Percentiles rank a stretch among this genome's conserved stretches.
Conservation (phyloP, 495 filamentous ascomycete species). For the Penicillium macrosclerotiorum region DNA sequence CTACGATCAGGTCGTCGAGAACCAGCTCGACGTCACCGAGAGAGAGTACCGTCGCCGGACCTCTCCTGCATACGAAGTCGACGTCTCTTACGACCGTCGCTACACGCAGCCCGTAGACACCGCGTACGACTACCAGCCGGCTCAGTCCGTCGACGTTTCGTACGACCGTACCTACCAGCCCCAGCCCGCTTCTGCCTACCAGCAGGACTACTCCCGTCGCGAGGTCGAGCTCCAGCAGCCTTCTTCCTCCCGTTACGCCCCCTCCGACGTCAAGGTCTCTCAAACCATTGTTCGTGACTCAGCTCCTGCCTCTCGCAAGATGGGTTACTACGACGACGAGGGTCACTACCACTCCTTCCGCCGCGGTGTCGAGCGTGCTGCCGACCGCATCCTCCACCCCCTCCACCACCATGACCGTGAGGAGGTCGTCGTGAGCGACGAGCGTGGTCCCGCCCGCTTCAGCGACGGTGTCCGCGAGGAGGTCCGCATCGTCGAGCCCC, state of each 20-base stretch:
- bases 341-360: conserved; percentile 94
- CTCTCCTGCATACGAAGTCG: conserved; percentile 65
- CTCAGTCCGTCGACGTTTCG: conserved; percentile 26
- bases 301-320: conserved; percentile 58
- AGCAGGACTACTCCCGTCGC: conserved; percentile 28
- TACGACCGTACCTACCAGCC: conserved; percentile 29
- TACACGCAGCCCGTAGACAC: conserved; percentile 33
- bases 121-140: conserved; percentile 29
- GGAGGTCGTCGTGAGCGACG: conserved; percentile 52
- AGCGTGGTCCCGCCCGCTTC: conserved; percentile 37
- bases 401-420: conserved; percentile 59
- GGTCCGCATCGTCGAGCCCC: conserved; percentile 54
- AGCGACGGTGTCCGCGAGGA: conserved; percentile 45
- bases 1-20: conserved; percentile 53
- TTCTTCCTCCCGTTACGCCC: conserved; percentile 36
- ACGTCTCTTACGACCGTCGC: conserved; percentile 56
- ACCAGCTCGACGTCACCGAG: conserved; percentile 79
- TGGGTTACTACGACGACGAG: conserved; percentile 99
- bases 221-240: conserved; percentile 53
- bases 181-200: conserved; percentile 29
- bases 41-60: conserved; percentile 78
- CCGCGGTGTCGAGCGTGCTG: conserved; percentile 78
- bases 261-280: conserved; percentile 34
- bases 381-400: conserved; percentile 75
- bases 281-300: conserved; percentile 39